Evolutionary conservation across 768 basidiomycete genomes (phyloP), one percentile per base, ranked within the genome.

Genomic region (Boletus rufocinnamomeus): DNA sequence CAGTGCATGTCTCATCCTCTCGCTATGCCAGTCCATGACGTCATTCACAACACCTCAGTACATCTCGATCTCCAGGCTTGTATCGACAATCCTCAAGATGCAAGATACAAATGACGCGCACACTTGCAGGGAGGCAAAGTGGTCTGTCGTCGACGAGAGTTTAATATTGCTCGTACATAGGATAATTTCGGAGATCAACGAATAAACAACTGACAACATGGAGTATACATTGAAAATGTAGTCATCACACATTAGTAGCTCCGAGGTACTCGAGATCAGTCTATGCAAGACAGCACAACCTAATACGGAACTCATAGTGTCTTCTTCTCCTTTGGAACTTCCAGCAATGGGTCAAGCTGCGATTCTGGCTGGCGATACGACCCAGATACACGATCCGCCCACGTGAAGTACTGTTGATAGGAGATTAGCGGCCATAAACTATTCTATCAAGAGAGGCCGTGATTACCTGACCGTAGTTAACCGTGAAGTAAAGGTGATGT

Each of bases 401-500:
- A 95, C 40, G 95, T 97, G 73, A 98, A 98, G 78, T 98, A 99
- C 88, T 97, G 75, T 43, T n/a, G 47, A 60, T 52, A 61, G 64
- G 30, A 44, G 57, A 69, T 66, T 52, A 66, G 67, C 59, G 52
- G 49, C 8, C 35, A 19, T 35, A 7, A 8, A 7, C 10, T 27
- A n/a, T 38, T 17, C 14, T 49, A 52, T 59, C 56, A 46, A 58
- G 16, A 52, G 19, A 16, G 45, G 52, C 34, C 47, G 89, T 66
- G 74, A 77, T 64, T 71, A 88, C 87, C 80, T 94, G 93, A 25
- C 94, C 95, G 74, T 94, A 96, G 79, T 98, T 98, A 64, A 91
- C 89, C 44, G 90, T 97, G 77, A 98, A 98, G 78, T 95, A 96
- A 23, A 99, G 77, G 69, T 98, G 97, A 72, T 98, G 96, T 44